Conservation (phyloP, 371 early-diverging fungal species). For the Vairimorpha ceranae region DNA sequence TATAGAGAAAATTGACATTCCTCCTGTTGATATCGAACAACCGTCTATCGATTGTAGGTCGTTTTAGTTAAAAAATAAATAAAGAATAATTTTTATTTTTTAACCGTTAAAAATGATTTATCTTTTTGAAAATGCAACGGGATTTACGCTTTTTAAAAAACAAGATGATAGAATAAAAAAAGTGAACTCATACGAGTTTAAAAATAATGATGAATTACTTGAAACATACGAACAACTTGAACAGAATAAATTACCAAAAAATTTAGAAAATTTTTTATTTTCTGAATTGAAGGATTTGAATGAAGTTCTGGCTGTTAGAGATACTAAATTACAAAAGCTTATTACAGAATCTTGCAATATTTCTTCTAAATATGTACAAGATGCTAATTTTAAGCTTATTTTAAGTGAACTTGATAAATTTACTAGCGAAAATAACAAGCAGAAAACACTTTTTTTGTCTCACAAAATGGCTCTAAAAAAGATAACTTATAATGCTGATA, state of each 20-base stretch:
- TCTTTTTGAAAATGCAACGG: conserved; percentile 76
- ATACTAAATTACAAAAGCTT: background rate
- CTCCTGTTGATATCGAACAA: conserved; percentile 24
- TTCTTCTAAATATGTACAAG: background rate
- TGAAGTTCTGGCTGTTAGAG: conserved; percentile 67
- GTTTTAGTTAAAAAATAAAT: background rate
- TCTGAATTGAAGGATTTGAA: conserved; percentile 70
- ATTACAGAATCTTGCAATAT: background rate
- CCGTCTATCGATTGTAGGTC: background rate
- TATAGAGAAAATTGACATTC: conserved; percentile 32
- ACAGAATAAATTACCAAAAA: conserved; percentile 80
- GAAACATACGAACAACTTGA: conserved; percentile 82
- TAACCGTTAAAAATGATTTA: conserved; percentile 36
- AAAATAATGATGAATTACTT: conserved; percentile 85
- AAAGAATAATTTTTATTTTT: conserved; percentile 6
- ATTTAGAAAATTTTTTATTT: conserved; percentile 80
- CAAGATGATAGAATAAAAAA: conserved; percentile 70
- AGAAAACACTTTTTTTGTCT: conserved; percentile 63
- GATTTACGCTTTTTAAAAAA: conserved; percentile 76
- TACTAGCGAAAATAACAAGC: background rate
- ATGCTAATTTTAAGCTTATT: conserved; percentile 5
- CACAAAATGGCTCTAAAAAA: conserved; percentile 74
- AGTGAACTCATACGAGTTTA: conserved; percentile 83
- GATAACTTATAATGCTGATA: conserved; percentile 79
- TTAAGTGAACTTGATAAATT: conserved; percentile 52